Evolutionary conservation across 306 rosid species (phyloP).

Genomic region (Cyclanthera cordifolia): DNA sequence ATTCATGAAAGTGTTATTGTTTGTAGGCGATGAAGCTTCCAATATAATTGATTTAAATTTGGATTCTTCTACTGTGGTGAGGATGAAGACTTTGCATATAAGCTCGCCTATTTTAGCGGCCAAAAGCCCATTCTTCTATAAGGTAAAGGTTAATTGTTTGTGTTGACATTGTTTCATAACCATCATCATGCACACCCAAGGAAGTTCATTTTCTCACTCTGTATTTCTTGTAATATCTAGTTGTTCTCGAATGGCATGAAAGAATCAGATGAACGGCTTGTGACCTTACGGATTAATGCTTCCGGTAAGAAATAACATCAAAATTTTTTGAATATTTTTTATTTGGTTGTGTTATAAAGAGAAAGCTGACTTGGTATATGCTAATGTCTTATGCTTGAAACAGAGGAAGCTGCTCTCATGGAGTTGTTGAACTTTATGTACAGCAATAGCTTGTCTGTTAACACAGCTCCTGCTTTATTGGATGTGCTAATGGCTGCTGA

Average conservation of each 20-base stretch:
- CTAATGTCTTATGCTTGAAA: constrained; percentile 21
- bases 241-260: constrained; percentile 94
- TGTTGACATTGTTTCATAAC: background rate
- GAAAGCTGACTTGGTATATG: constrained; percentile 2
- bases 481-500: constrained; percentile 98
- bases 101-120: constrained; percentile 98
- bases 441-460: constrained; percentile 42
- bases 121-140: constrained; percentile 88
- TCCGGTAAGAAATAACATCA: constrained; percentile 42
- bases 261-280: constrained; percentile 86
- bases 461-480: constrained; percentile 69
- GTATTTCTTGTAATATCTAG: constrained; percentile 26
- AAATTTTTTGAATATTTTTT: background rate
- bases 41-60: constrained; percentile 57
- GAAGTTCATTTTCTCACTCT: constrained; percentile 10
- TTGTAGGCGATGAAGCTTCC: constrained; percentile 75
- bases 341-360: constrained; percentile 3
- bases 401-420: constrained; percentile 98
- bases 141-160: constrained; percentile 30
- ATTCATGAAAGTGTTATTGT: constrained; percentile 11
- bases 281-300: constrained; percentile 70
- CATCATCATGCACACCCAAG: background rate
- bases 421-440: constrained; percentile 93
- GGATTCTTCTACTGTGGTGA: constrained; percentile 54
- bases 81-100: constrained; percentile 71